Conservation (phyloP, 805 yeast species). For the Candida lessepsii region DNA sequence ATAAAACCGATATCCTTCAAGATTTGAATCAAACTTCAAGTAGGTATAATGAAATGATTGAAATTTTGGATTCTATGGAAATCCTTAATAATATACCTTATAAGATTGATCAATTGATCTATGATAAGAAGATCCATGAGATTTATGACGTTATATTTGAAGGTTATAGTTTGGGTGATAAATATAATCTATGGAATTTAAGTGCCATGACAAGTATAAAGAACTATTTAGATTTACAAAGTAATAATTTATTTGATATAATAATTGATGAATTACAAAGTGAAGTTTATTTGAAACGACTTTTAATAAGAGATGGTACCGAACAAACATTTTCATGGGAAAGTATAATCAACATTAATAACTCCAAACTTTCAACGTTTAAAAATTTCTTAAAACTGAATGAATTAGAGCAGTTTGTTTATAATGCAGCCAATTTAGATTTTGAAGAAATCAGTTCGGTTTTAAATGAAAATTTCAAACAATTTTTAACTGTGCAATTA, state of each 20-base stretch:
- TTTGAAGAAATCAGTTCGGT: slow-evolving; percentile 47
- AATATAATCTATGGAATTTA: slow-evolving; percentile 56
- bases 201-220: slow-evolving; percentile 52
- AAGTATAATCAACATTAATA: slow-evolving; percentile 15
- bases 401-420: slow-evolving; percentile 53
- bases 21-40: slow-evolving; percentile 66
- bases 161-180: slow-evolving; percentile 45
- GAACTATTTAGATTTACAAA: slow-evolving; percentile 53
- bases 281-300: slow-evolving; percentile 49
- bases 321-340: slow-evolving; percentile 21
- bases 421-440: slow-evolving; percentile 58
- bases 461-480: slow-evolving; percentile 29
- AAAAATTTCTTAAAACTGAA: slow-evolving; percentile 33
- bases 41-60: slow-evolving; percentile 66
- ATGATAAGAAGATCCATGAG: slow-evolving; percentile 65
- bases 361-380: slow-evolving; percentile 38
- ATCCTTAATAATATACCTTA: slow-evolving; percentile 58
- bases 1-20: slow-evolving; percentile 53
- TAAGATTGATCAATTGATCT: slow-evolving; percentile 61
- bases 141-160: slow-evolving; percentile 56
- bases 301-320: slow-evolving; percentile 6
- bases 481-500: slow-evolving; percentile 28
- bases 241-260: slow-evolving; percentile 62
- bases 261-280: slow-evolving; percentile 74
- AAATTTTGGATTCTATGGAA: slow-evolving; percentile 65